Percentiles rank a stretch among this genome's conserved stretches.
Evolutionary conservation across 495 filamentous ascomycete species (phyloP).

Genomic region (Penicillium fimorum): DNA sequence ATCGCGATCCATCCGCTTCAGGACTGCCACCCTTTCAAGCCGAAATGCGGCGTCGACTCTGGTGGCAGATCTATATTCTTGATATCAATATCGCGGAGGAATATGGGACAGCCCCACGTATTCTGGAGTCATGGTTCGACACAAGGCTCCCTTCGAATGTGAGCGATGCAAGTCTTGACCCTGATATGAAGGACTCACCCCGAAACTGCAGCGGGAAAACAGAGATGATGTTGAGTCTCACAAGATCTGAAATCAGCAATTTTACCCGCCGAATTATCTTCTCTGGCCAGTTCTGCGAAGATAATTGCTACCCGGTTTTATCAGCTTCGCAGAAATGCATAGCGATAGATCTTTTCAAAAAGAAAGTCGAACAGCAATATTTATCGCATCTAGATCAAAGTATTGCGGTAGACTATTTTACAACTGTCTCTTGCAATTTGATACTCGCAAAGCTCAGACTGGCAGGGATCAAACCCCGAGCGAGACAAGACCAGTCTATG

Average conservation of each 20-base stretch:
- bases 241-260: conserved; percentile 53
- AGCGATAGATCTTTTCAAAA: conserved; percentile 56
- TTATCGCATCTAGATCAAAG: conserved; percentile 53
- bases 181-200: conserved; percentile 55
- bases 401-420: conserved; percentile 64
- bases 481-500: conserved; percentile 7
- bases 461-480: conserved; percentile 52
- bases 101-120: conserved; percentile 64
- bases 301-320: conserved; percentile 18
- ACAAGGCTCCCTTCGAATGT: conserved; percentile 64
- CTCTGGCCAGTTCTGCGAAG: conserved; percentile 23
- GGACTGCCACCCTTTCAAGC: background rate
- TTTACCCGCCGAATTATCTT: conserved; percentile 34
- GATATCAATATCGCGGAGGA: conserved; percentile 72
- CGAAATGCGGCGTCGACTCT: background rate
- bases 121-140: conserved; percentile 61
- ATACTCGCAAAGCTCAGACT: conserved; percentile 66
- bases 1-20: background rate
- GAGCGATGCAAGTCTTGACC: conserved; percentile 64
- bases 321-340: conserved; percentile 45
- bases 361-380: conserved; percentile 55
- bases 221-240: conserved; percentile 74
- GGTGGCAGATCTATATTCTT: conserved; percentile 57
- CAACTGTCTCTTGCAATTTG: conserved; percentile 40
- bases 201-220: conserved; percentile 52